Base-by-base conservation (phyloP, 1,139 yeast genomes). In the Maudiozyma humilis region DNA sequence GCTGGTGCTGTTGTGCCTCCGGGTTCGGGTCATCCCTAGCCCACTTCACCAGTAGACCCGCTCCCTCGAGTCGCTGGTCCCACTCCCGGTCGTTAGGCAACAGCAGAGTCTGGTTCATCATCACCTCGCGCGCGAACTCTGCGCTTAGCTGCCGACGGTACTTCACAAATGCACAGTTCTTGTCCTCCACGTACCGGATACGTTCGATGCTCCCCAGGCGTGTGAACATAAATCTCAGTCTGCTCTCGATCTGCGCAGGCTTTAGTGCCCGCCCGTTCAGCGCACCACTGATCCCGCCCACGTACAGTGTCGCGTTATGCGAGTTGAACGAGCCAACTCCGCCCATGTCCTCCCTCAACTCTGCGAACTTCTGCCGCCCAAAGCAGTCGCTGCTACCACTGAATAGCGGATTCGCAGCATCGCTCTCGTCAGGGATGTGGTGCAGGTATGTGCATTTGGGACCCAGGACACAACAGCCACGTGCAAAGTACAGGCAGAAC, bases 71-170 rank as follows among this genome's bases (percentile, higher is more conserved):
- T 10, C 59, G 44, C 7, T 50, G 51, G 12, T 46, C 53, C 60
- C 61, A 57, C 46, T 72, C 75, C 38, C 60, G 56, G 32, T 60
- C 66, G 41, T 76, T 72, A 8, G 73, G 79, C 12, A 60, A 54
- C 19, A 67, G 69, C 25, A 89, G 63, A 4, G 85, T 73, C 59
- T 91, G 97, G 44, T 80, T 79, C 37, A 81, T 76, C 95, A 88
- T 84, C 2, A 95, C 95, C 60, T 88, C 97, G 57, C 86, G 85
- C 1, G 95, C 96, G 69, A 89, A 89, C 62, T 89, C 96, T 0
- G 96, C 96, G 57, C 76, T 80, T 27, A 72, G 62, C 55, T 86
- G 95, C 36, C 72, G 63, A 44, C 71, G 70, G 60, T 69, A 91
- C 1, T 86, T 82, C 7, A 91, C 75, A 65, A 91, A 89, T 0